Evolutionary conservation across 75 land plant species (phyloP), one percentile per base, ranked within the genome.

Genomic region (Selaginella tamariscina): DNA sequence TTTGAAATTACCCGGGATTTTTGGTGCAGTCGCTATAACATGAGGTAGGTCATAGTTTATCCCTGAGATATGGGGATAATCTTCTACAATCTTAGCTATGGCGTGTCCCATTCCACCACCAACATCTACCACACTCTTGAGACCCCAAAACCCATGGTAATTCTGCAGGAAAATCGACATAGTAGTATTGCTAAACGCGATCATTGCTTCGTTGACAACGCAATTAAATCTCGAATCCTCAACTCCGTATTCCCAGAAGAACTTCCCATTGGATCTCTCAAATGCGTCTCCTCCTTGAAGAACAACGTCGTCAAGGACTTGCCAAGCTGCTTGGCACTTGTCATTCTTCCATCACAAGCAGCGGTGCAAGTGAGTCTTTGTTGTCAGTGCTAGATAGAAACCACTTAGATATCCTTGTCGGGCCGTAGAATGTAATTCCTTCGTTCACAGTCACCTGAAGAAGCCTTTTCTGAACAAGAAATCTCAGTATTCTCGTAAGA

Each of bases 31-130:
- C 30, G 65, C 56, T 59, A 79, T 60, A 0, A 74, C 74, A 71
- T 68, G 76, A 13, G 81, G 77, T 0, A 68, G 81, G 33, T 79
- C 77, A 18, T 72, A 66, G 24, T 64, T 68, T 0, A 33, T 67
- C 60, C 70, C 70, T 27, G 70, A 2, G 15, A 68, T 27, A 0
- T 74, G 39, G 0, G 77, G 73, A n/a, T 59, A 59, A 2, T 2
- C 26, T 9, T 59, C 26, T 9, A 59, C 62, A n/a, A 59, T 59
- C 21, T 21, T 59, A n/a, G 62, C 21, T 5, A 59, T 23, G 2
- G 24, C 8, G 23, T 23, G 62, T 2, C 62, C 62, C 21, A 59
- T 59, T 8, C 26, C 26, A n/a, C 62, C 62, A 8, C 62, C 62
- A 59, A 59, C 62, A n/a, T 59, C 62, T 23, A 59, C 62, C 26